Conservation (phyloP, 352 stramenopile species). For the Peronosclerospora sorghi region DNA sequence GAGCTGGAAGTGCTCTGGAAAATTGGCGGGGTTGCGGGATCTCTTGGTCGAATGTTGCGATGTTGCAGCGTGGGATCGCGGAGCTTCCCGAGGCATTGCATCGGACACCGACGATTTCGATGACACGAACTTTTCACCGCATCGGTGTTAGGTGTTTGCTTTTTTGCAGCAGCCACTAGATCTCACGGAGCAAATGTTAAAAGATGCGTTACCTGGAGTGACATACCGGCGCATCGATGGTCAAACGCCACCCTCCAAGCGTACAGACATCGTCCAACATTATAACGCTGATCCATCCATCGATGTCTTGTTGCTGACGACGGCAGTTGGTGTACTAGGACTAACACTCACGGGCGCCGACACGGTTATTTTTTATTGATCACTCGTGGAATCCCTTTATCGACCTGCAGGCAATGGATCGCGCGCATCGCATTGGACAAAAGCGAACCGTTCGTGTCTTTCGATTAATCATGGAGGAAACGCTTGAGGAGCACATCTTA, state of each 20-base stretch:
- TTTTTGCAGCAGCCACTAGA: conserved; percentile 91
- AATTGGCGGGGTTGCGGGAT: conserved; percentile 79
- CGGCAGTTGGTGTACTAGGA: conserved; percentile 89
- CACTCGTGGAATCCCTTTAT: conserved; percentile 97
- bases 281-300: conserved; percentile 91
- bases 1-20: conserved; percentile 84
- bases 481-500: conserved; percentile 73
- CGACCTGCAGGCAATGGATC: conserved; percentile 89
- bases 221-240: conserved; percentile 90
- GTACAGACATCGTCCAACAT: conserved; percentile 70
- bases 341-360: conserved; percentile 95
- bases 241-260: conserved; percentile 52
- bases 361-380: conserved; percentile 97
- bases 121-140: conserved; percentile 37
- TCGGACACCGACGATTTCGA: not conserved
- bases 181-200: conserved; percentile 85
- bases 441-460: conserved; percentile 63
- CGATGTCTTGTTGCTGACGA: conserved; percentile 94
- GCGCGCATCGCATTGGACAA: conserved; percentile 72
- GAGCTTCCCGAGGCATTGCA: not conserved
- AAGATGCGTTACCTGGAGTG: conserved; percentile 43
- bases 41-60: conserved; percentile 65
- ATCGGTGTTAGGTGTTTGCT: conserved; percentile 94
- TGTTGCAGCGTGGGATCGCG: conserved; percentile 16
- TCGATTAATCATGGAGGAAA: conserved; percentile 59